These are phyloP conservation scores for Lignosus rhinocerotis DNA, from an alignment of 1,284 basidiomycete species.

Conservation along the genomic window DNA sequence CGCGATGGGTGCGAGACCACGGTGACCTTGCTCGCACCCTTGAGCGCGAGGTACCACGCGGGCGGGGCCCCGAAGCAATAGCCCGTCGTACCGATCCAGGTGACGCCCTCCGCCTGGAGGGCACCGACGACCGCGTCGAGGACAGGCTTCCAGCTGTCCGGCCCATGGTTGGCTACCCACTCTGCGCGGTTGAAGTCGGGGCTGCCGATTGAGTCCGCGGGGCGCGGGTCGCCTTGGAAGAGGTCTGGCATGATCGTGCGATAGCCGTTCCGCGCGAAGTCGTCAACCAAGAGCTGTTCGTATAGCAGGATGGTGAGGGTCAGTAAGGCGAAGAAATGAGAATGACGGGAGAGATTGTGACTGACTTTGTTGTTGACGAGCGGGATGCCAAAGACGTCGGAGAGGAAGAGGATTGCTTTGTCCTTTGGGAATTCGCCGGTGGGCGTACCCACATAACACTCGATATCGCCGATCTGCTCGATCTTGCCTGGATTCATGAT, in stretches of 20 bases:
- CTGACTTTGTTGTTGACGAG: slow-evolving; percentile 53
- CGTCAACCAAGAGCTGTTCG: slow-evolving; percentile 62
- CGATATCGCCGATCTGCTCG: slow-evolving; percentile 48
- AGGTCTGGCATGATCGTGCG: slow-evolving; percentile 61
- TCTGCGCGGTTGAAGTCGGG: slow-evolving; percentile 39
- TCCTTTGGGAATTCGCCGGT: slow-evolving; percentile 49
- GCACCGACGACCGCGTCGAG: slow-evolving; percentile 59
- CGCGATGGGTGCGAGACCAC: slow-evolving; percentile 70
- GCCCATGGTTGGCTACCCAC: slow-evolving; percentile 54
- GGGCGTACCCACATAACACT: slow-evolving; percentile 54
- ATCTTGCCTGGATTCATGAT: slow-evolving; percentile 36
- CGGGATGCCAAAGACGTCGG: slow-evolving; percentile 69
- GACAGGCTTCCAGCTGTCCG: slow-evolving; percentile 45
- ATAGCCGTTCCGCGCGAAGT: slow-evolving; percentile 73
- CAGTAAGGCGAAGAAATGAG: neutral
- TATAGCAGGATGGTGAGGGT: neutral
- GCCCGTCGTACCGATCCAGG: slow-evolving; percentile 59
- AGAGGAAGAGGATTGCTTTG: slow-evolving; percentile 57
- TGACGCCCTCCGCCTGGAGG: slow-evolving; percentile 60
- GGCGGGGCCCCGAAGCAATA: slow-evolving; percentile 70
- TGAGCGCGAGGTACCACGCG: slow-evolving; percentile 65
- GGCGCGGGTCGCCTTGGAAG: slow-evolving; percentile 58
- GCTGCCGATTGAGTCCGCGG: slow-evolving; percentile 37
- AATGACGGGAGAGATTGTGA: neutral
- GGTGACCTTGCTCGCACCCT: slow-evolving; percentile 52